Conservation (phyloP, 352 stramenopile species). For the Phytopythium helicoides region DNA sequence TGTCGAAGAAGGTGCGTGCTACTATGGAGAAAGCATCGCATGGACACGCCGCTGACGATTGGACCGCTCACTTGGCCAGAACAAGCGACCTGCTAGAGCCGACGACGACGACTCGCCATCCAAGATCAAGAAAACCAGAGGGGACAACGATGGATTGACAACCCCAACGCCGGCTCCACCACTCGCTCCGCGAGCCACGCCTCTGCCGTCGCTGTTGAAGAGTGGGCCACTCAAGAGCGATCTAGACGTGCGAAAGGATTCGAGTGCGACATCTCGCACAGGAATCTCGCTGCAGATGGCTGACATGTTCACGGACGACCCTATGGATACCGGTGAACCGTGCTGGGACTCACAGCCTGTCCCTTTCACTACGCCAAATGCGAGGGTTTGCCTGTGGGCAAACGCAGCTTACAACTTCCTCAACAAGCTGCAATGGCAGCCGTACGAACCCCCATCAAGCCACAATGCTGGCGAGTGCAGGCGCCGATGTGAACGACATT, state of each 20-base stretch:
- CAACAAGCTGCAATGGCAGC: slow-evolving; percentile 63
- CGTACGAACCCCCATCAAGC: slow-evolving; percentile 7
- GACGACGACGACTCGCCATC: slow-evolving; percentile 32
- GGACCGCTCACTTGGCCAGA: slow-evolving; percentile 23
- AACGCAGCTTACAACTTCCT: slow-evolving; percentile 77
- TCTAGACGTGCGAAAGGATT: background rate
- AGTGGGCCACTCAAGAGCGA: background rate
- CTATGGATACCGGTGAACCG: slow-evolving; percentile 1
- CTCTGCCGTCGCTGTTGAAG: background rate
- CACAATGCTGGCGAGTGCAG: slow-evolving; percentile 1
- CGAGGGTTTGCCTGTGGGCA: slow-evolving; percentile 58
- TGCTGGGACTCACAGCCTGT: slow-evolving; percentile 7
- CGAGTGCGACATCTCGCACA: background rate
- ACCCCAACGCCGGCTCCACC: background rate
- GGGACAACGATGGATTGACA: slow-evolving; percentile 1
- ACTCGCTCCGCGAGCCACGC: background rate
- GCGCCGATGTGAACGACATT: slow-evolving; percentile 33
- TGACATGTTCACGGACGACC: slow-evolving; percentile 3
- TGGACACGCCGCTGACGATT: background rate
- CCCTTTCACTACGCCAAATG: slow-evolving; percentile 52
- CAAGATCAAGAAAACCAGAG: slow-evolving; percentile 50
- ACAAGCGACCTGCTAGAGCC: slow-evolving; percentile 59
- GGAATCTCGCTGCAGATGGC: slow-evolving; percentile 3
- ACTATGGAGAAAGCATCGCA: too few relatives aligned
- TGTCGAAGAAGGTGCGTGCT: slow-evolving; percentile 59